Base-by-base conservation (phyloP, 805 yeast genomes). In the Lachancea nothofagi region DNA sequence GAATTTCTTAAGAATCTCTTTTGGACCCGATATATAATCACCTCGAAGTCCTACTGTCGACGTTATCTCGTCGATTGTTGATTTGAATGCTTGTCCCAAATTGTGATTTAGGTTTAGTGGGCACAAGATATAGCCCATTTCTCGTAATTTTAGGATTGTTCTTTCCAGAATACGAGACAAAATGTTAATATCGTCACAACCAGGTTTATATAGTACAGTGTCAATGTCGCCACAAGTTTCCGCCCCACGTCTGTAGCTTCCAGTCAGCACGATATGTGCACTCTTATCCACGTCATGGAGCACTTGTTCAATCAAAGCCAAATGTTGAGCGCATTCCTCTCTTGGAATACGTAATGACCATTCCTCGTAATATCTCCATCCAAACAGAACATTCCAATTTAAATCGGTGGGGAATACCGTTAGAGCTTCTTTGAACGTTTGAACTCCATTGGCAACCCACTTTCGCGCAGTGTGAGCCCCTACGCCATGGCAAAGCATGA, bases 331-430 rank as follows among this genome's bases (percentile, higher is more conserved):
- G 37, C 58, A 52, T 42, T 57, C 65, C 9, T 33, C 40, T 30
- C 64, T 44, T 2, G 51, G 38, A 4, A 60, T 55, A 8, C 37
- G 38, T 23, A 32, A 42, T 15, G 41, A 33, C 65, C 65, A 60
- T 32, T 60, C 65, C 14, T 56, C 55, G 40, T 51, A 60, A 38
- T 50, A 60, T 2, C 53, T 45, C 61, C 61, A 59, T 9, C 65
- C 65, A 43, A 49, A 54, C 22, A 60, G 32, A 12, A 50, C 45
- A 9, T 50, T 44, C 65, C 65, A 60, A n/a, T 51, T 53, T 7
- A 42, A 41, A 15, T 44, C 53, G n/a, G 36, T 14, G 4, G 42
- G 42, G n/a, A 22, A 38, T 12, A n/a, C 22, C 15, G 20, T 21
- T 3, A 45, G 8, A 5, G 49, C 55, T 26, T 51, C 53, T 8